Conservation (phyloP, 257 asterid genomes). For the Solanum habrochaites region DNA sequence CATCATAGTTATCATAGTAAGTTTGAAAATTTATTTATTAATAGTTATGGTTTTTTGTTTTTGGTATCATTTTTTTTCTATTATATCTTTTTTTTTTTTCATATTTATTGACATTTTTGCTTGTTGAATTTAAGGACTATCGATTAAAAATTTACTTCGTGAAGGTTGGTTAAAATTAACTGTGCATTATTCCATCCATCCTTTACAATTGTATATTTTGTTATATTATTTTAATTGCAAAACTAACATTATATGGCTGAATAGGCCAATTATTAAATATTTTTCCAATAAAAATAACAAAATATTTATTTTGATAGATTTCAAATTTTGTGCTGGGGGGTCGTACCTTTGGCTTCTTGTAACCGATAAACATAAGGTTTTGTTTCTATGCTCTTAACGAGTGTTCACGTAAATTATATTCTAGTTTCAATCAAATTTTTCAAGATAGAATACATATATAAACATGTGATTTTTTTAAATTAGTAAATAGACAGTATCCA, state of each 20-base stretch:
- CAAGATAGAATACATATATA: no score
- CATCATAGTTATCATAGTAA: background rate
- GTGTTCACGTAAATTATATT: no score
- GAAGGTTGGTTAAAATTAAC: background rate
- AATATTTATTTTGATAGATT: no score
- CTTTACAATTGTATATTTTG: background rate
- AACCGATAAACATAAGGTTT: no score
- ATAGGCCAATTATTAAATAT: background rate
- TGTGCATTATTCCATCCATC: background rate
- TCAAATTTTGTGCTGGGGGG: no score
- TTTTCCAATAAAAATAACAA: no score
- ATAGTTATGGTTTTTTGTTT: background rate
- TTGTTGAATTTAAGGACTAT: background rate
- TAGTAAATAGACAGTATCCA: rapidly evolving
- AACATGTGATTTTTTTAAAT: no score
- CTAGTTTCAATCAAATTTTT: no score
- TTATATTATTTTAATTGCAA: background rate
- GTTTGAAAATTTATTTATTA: background rate
- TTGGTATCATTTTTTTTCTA: background rate
- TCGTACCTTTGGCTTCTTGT: no score
- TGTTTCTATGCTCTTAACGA: no score
- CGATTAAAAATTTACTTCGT: background rate
- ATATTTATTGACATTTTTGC: background rate
- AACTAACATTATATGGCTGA: background rate
- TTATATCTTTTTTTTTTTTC: background rate